Evolutionary conservation across 148 eudicot species (phyloP), one percentile per base, ranked within the genome.

Genomic region (Diospyros lotus): DNA sequence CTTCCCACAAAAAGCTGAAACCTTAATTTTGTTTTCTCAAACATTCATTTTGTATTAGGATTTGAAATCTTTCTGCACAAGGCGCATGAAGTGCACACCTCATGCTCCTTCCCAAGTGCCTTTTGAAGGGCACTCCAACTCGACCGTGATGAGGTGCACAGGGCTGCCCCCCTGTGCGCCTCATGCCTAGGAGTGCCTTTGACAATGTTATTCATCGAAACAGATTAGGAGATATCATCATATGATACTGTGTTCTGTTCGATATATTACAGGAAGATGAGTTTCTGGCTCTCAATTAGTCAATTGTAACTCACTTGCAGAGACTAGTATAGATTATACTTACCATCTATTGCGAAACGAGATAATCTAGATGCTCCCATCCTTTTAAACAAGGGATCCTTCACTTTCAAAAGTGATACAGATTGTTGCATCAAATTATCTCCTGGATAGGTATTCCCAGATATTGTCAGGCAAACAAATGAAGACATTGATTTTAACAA

Each of bases 331-430:
- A 68, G 64, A 69, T 52, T 12, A 48, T 56, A 73, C 42, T 78
- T 89, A 94, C 98, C 96, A 79, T 92, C 93, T 44, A 80, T 80
- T 28, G 98, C 97, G 56, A 90, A 90, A 71, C 96, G 97, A 17
- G 97, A 86, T 79, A 95, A 77, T 84, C 98, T 84, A 72, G 97
- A 95, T 71, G 98, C 98, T 79, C 98, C 98, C 90, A 95, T 91
- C 82, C 98, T 84, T 80, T 95, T 92, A 66, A 90, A 95, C 80
- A 92, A 81, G 52, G 97, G 97, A 89, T 95, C 98, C 82, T 95
- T 95, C 40, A 89, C 98, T 68, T 85, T 89, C 84, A 95, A 78
- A 81, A 95, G 97, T 55, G 89, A 83, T 60, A 95, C 91, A 48
- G 98, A 92, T 61, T 95, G 98, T 64, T 90, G 91, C 80, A 92